Base-by-base conservation (phyloP, 345 rosid genomes). In the Populus pruinosa region DNA sequence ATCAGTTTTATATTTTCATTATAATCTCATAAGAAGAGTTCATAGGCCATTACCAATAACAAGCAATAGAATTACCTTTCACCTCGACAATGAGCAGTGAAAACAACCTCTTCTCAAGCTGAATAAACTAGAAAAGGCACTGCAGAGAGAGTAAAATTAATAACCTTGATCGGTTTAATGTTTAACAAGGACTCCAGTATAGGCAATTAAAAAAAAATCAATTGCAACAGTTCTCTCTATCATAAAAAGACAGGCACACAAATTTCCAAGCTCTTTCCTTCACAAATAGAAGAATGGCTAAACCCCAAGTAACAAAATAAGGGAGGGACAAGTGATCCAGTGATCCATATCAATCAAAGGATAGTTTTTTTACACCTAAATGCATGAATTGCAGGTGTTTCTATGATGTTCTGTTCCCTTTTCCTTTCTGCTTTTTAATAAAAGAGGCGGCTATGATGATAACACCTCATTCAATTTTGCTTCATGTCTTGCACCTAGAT, bases 121-220 rank as follows among this genome's bases (percentile, higher is more conserved):
- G 89, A 88, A 77, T 84, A 89, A 72, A 79, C 59, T 47, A 88
- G 79, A 80, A 89, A 87, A 23, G 88, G 89, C 83, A 89, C 98
- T 91, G 92, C 76, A 85, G 33, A 27, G 64, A 33, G 65, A 83
- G 41, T 39, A 76, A 69, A 77, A 70, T 10, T 10, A 75, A 70
- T 76, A 36, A 20, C 39, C 62, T 21, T 56, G 41, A 64, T 78
- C 41, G 78, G 63, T 59, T 18, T 69, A 59, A 21, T 41, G 74
- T 16, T 12, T 8, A 39, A 31, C 23, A 31, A 65, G 23, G 49
- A 74, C 18, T 35, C 67, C 4, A 64, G 20, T 21, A 23, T 20
- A 25, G 41, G 20, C 4, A 44, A 14, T 10, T 5, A 29, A 43
- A 43, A 18, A 25, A 59, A n/a, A 59, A 59, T n/a, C 11, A 55